A percentile compares a stretch with the other conserved stretches of the same genome.
phyloP scores from a whole-genome alignment of 192 early-diverging fungal species.

The Coemansia sp. region DNA sequence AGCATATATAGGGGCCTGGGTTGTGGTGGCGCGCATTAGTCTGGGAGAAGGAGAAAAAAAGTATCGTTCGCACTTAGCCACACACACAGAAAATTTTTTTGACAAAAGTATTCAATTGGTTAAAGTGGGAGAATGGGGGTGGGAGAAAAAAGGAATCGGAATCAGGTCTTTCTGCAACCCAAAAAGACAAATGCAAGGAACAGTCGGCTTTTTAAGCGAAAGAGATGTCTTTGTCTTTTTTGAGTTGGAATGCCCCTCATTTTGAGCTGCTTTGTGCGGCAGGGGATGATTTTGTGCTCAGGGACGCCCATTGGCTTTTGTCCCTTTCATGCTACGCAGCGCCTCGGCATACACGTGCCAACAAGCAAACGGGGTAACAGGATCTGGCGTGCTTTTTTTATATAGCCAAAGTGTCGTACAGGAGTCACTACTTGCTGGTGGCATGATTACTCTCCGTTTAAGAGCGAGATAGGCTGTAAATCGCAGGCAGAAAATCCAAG shows the following conservation, averaged over 20 bases:
- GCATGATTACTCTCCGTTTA: neutral
- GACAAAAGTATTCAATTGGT: neutral
- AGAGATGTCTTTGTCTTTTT: neutral
- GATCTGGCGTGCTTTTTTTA: neutral
- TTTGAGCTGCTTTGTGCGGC: too few species aligned
- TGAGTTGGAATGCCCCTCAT: constrained; percentile 2
- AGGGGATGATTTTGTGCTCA: neutral
- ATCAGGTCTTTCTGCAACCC: neutral
- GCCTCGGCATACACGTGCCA: neutral
- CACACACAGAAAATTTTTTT: neutral
- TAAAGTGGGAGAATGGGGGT: neutral
- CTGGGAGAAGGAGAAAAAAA: neutral
- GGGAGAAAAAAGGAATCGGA: neutral
- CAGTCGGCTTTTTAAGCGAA: constrained; percentile 1
- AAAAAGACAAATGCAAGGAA: constrained; percentile 4
- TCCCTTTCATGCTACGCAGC: neutral
- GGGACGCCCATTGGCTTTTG: neutral
- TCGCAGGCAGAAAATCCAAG: neutral
- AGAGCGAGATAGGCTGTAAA: neutral
- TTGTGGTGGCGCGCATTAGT: constrained; percentile 5
- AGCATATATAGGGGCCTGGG: neutral
- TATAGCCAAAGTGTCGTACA: neutral
- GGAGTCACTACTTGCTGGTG: neutral
- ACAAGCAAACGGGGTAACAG: neutral
- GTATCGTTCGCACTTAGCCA: neutral